Base-by-base conservation (phyloP, 2,329 filamentous ascomycete species). In the Alternaria metachromatica region DNA sequence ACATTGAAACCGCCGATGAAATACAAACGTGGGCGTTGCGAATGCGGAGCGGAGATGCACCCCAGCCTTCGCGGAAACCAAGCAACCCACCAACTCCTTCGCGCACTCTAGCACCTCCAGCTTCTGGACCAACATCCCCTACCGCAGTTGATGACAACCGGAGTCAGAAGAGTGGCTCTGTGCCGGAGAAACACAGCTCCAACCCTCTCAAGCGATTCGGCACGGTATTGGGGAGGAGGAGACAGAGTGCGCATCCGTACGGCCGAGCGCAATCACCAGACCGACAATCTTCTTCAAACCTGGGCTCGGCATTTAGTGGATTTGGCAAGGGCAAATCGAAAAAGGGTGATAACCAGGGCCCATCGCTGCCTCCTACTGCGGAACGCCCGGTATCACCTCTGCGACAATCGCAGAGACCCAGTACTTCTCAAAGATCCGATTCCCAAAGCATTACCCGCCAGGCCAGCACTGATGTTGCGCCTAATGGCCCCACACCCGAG, bases 1-100 rank as follows among this genome's bases (percentile, higher is more conserved):
- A 97, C 77, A 89, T 97, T 45, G 91, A 93, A 77, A 97, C 94
- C 0, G 88, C 89, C 18, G 91, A 91, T 75, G 96, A 99, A 82
- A 95, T 99, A 66, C 90, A 90, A 71, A 88, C 87, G 28, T 96
- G 94, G 79, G 83, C 85, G 2, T 76, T 85, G 59, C 80, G 79
- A 65, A 79, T 80, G 56, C 79, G 80, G 56, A 75, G 75, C 65
- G 80, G 82, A 60, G 72, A 80, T 68, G 71, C 79, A 66, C 69
- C 73, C 59, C 67, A 69, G 15, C 54, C 71, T 28, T 67, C 58
- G 48, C 75, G 78, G 41, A 79, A 80, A 65, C 68, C 70, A 54
- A 80, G 78, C 64, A 78, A 63, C 57, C 66, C 72, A 5, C 70
- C 64, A 8, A 73, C 76, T 3, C 77, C 78, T 13, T 74, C 76